Percentiles rank a stretch among this genome's conserved stretches.
These are phyloP conservation scores for Paragyromitra xinjiangensis DNA, from an alignment of 495 filamentous ascomycete genomes.

Conservation along the genomic window DNA sequence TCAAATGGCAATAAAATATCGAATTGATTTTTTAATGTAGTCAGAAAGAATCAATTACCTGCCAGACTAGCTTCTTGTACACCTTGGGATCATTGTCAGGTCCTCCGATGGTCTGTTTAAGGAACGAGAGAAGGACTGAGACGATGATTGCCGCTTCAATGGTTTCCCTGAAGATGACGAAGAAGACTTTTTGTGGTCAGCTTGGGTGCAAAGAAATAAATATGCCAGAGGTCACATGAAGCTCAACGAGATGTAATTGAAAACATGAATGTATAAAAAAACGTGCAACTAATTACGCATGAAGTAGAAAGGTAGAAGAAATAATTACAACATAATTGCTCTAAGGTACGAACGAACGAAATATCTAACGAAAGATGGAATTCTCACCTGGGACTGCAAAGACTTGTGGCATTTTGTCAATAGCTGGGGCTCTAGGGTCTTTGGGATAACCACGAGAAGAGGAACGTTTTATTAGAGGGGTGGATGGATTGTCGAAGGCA, in stretches of 20 bases:
- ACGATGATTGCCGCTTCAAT: constrained; percentile 74
- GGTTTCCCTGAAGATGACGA: constrained; percentile 77
- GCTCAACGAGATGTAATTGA: background rate
- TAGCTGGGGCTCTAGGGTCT: background rate
- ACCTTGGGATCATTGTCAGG: constrained; percentile 50
- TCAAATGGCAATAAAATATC: background rate
- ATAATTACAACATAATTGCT: background rate
- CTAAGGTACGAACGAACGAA: too few species aligned
- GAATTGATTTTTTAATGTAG: background rate
- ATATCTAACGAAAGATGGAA: background rate
- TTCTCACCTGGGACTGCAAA: constrained; percentile 62
- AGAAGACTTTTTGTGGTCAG: constrained; percentile 65
- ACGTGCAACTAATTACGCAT: background rate
- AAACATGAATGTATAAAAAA: background rate
- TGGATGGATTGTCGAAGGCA: background rate
- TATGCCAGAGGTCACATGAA: background rate
- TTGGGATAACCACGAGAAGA: constrained; percentile 17
- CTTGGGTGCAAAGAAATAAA: background rate
- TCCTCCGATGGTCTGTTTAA: constrained; percentile 68
- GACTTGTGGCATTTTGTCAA: constrained; percentile 58
- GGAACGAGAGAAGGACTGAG: constrained; percentile 74
- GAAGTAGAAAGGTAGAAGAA: background rate
- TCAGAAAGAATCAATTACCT: constrained; percentile 18
- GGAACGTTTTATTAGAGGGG: constrained; percentile 12
- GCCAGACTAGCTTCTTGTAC: constrained; percentile 49